Evolutionary conservation across 2,329 filamentous ascomycete genomes (phyloP).

Genomic region (Xylariaceae sp.): DNA sequence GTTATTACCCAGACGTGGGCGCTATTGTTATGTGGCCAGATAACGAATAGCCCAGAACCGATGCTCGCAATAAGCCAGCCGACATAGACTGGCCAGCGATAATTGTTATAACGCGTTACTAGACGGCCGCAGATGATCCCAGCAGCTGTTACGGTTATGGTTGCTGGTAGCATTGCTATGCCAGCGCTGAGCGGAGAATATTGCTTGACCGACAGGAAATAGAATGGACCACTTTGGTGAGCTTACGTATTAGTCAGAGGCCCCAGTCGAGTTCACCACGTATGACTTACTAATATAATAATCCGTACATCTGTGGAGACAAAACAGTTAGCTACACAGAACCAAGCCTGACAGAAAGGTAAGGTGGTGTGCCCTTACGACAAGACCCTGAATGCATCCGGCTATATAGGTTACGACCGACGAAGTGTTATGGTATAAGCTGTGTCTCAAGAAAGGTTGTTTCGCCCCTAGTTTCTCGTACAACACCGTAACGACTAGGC

Average conservation of each 20-base stretch:
- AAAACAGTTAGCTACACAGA: conserved; percentile 13
- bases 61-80: conserved; percentile 42
- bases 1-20: conserved; percentile 44
- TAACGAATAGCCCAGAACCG: conserved; percentile 23
- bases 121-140: conserved; percentile 40
- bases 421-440: conserved; percentile 24
- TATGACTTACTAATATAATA: conserved; percentile 35
- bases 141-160: conserved; percentile 39
- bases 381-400: conserved; percentile 23
- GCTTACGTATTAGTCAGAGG: conserved; percentile 1
- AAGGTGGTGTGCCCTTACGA: conserved; percentile 17
- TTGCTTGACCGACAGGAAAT: conserved; percentile 45
- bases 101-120: conserved; percentile 31
- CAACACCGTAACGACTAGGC: conserved; percentile 19
- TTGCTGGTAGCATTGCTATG: conserved; percentile 42
- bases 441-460: conserved; percentile 25
- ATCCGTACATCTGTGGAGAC: conserved; percentile 30
- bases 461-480: conserved; percentile 26
- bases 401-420: conserved; percentile 22
- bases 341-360: not conserved
- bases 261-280: too few relatives aligned
- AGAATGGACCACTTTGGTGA: conserved; percentile 44
- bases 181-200: conserved; percentile 43
- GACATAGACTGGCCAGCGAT: conserved; percentile 46
- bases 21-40: conserved; percentile 33